Evolutionary conservation across 2,329 filamentous ascomycete species (phyloP).

Genomic region (Clonostachys byssicola): DNA sequence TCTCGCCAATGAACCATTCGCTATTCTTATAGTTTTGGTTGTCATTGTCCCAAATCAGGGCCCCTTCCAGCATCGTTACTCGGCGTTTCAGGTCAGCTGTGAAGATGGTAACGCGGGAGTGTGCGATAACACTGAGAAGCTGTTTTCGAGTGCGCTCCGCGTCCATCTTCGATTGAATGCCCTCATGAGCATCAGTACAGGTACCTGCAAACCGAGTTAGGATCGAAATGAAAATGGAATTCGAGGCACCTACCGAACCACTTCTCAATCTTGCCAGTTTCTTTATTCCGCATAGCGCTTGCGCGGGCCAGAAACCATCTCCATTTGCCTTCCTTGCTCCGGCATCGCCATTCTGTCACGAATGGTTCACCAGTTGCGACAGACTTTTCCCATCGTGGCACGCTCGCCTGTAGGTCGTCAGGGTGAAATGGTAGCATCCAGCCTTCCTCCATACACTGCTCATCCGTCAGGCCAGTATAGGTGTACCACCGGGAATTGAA

Average conservation of each 20-base stretch:
- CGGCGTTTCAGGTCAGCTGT: constrained; percentile 59
- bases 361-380: constrained; percentile 66
- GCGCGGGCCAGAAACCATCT: constrained; percentile 77
- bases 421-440: constrained; percentile 66
- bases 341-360: constrained; percentile 66
- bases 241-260: constrained; percentile 59
- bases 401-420: constrained; percentile 59
- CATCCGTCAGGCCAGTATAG: constrained; percentile 66
- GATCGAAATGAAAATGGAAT: neutral
- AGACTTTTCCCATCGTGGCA: constrained; percentile 55
- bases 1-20: constrained; percentile 52
- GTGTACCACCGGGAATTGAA: constrained; percentile 75
- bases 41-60: constrained; percentile 47
- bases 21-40: constrained; percentile 31
- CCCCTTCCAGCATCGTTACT: constrained; percentile 68
- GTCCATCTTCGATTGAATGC: constrained; percentile 62
- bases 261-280: constrained; percentile 65
- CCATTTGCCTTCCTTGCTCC: constrained; percentile 63
- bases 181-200: constrained; percentile 75
- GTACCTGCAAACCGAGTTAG: constrained; percentile 35
- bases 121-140: constrained; percentile 67
- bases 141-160: constrained; percentile 66
- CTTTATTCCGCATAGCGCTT: constrained; percentile 60
- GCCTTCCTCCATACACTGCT: constrained; percentile 56
- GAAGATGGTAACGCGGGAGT: constrained; percentile 74